A percentile compares a stretch with the other conserved stretches of the same genome.
Evolutionary conservation across 208 protist genomes (phyloP).

Genomic region (Willaertia magna): DNA sequence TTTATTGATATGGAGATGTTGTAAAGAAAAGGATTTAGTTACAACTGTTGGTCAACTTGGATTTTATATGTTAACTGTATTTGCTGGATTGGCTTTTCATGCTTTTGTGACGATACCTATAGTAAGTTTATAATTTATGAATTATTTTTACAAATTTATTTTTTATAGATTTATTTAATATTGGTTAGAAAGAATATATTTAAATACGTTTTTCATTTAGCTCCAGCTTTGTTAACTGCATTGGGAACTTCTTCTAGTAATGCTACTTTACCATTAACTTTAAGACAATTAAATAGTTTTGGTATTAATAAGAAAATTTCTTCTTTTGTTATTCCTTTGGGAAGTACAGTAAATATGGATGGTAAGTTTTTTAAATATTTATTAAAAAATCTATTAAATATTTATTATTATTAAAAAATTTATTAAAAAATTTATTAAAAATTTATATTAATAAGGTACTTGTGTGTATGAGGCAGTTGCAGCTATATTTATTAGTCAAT

Average conservation of each 20-base stretch:
- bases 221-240: background rate
- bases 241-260: background rate
- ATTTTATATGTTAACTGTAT: conserved; percentile 8
- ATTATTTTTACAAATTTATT: no score
- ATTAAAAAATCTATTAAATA: no score
- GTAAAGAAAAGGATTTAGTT: conserved; percentile 7
- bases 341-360: background rate
- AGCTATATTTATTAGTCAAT: conserved; percentile 27
- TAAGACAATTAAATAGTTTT: conserved; percentile 14
- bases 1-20: conserved; percentile 13
- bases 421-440: background rate
- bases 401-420: no score
- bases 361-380: no score
- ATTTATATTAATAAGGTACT: conserved; percentile 22
- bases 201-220: background rate
- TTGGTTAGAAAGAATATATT: background rate
- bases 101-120: background rate
- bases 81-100: background rate
- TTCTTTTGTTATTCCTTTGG: background rate
- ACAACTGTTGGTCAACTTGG: conserved; percentile 6
- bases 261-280: conserved; percentile 20
- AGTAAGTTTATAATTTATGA: no score
- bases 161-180: background rate
- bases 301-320: background rate
- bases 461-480: conserved; percentile 28